Conservation (phyloP, 495 filamentous ascomycete genomes). For the Talaromyces trachyspermus region DNA sequence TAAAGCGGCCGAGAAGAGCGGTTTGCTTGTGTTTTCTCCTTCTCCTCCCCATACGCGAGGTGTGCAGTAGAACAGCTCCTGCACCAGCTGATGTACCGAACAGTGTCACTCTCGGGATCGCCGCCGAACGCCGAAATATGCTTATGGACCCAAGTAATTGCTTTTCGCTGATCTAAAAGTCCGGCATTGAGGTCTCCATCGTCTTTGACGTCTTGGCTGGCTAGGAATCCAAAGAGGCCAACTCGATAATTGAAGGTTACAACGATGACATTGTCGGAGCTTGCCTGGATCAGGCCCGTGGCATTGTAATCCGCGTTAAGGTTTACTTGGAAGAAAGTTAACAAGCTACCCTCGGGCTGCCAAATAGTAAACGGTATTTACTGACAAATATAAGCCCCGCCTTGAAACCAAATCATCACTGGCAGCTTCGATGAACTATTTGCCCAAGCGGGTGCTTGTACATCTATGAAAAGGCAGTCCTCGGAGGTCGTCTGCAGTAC, state of each 20-base stretch:
- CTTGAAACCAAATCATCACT: slow-evolving; percentile 17
- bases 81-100: background rate
- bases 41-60: background rate
- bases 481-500: background rate
- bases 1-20: no score
- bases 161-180: slow-evolving; percentile 16
- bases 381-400: slow-evolving; percentile 7
- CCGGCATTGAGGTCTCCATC: slow-evolving; percentile 5
- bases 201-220: slow-evolving; percentile 3
- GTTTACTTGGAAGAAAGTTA: no score
- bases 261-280: slow-evolving; percentile 14
- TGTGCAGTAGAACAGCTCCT: background rate
- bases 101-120: slow-evolving; percentile 31
- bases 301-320: slow-evolving; percentile 13
- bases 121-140: slow-evolving; percentile 54
- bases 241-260: slow-evolving; percentile 22
- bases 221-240: slow-evolving; percentile 30
- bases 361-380: no score
- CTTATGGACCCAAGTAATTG: slow-evolving; percentile 47
- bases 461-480: background rate
- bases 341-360: no score
- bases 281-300: slow-evolving; percentile 10
- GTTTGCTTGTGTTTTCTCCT: no score
- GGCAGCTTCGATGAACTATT: background rate
- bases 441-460: background rate